Percentiles rank a stretch among this genome's conserved stretches.
Conservation (phyloP, 108 stramenopile species). For the Cyclotella distinguenda region DNA sequence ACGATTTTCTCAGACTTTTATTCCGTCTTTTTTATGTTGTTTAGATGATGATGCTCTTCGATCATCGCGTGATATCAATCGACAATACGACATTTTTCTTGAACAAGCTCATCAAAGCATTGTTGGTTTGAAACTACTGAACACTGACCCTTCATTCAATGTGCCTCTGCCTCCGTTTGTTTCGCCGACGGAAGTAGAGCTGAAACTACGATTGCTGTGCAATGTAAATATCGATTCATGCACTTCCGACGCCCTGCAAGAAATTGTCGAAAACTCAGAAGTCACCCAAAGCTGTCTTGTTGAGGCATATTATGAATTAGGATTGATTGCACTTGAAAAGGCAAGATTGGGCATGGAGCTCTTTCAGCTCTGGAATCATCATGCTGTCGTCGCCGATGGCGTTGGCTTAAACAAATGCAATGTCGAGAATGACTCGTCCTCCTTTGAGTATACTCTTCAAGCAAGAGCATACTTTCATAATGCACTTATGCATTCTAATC, state of each 20-base stretch:
- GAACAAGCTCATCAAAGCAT: conserved; percentile 1
- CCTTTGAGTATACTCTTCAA: background rate
- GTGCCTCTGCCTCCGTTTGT: background rate
- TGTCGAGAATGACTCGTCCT: background rate
- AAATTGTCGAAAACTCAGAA: background rate
- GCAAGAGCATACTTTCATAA: conserved; percentile 39
- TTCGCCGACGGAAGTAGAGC: conserved; percentile 9
- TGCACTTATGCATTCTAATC: conserved; percentile 20
- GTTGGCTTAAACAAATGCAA: background rate
- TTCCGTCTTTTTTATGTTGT: background rate
- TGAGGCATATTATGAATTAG: conserved; percentile 56
- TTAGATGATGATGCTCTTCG: conserved; percentile 29
- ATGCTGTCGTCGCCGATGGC: conserved; percentile 4
- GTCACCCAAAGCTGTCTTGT: conserved; percentile 28
- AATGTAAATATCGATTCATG: background rate
- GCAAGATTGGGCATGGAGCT: conserved; percentile 45
- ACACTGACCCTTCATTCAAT: background rate
- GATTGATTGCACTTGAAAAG: conserved; percentile 38
- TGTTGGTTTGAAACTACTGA: background rate
- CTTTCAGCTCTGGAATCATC: conserved; percentile 46
- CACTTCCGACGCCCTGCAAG: background rate
- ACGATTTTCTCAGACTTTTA: background rate
- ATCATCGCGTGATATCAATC: conserved; percentile 8
- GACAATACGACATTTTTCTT: conserved; percentile 4
- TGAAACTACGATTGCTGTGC: conserved; percentile 16